Base-by-base conservation (phyloP, 225 moss, liverwort and hornwort genomes). In the Thuidium tamariscinum region DNA sequence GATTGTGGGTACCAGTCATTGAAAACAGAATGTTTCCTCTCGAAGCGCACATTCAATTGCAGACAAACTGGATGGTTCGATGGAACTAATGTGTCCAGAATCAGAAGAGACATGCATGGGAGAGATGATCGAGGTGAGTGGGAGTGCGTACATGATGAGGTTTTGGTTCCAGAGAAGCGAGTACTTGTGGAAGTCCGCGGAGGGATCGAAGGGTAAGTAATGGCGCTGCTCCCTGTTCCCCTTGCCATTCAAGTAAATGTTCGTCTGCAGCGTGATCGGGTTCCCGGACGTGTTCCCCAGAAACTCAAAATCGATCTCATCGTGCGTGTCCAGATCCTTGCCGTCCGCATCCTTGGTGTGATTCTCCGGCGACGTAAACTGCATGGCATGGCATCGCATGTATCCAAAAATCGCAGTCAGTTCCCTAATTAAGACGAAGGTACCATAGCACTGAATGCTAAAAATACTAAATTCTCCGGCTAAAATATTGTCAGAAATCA, bases 251-350 rank as follows among this genome's bases (percentile, higher is more conserved):
- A 94, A 70, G 34, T 88, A 91, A 1, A 91, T 21, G 44, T 96
- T 96, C 16, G 96, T 96, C 66, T 95, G 96, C 65, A 96, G 55
- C 17, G 90, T 89, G 60, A 94, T 94, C 11, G 96, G 96, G 52
- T 94, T 32, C 37, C 95, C 95, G n/a, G 92, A 93, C 16, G 85
- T 82, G 88, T 96, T 96, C 30, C 96, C 96, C 54, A 95, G 82
- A 77, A 96, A 96, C 84, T 96, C 96, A 42, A 96, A 95, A 84
- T 96, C 96, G 29, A 95, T 61, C 88, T 96, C 96, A 49, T 95
- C 94, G 86, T 95, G 96, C 68, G 87, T 79, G 73, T 96, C 94
- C 54, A 84, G 68, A 65, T 77, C 82, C 12, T 23, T 57, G 20
- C 81, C 82, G 15, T 59, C 14, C 11, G 13, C 74, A 56, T n/a